Base-by-base conservation (phyloP, 2,329 filamentous ascomycete species). In the Herpotrichia juniperi region DNA sequence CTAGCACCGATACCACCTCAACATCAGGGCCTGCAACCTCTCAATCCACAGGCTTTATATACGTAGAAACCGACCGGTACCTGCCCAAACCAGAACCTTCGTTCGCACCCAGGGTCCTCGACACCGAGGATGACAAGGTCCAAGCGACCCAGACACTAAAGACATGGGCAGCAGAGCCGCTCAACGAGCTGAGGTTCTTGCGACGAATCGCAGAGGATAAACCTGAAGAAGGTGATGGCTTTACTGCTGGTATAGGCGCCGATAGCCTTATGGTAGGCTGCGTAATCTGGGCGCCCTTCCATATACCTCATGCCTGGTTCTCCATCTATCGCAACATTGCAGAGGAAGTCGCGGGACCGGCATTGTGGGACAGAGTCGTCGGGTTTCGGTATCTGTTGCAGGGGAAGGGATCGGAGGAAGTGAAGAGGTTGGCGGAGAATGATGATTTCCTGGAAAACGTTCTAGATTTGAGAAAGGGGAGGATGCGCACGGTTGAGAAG, bases 361-460 rank as follows among this genome's bases (percentile, higher is more conserved):
- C 71, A 40, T 81, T 83, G 14, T 94, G 86, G 86, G 63, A 65
- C 39, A 85, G 85, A 71, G 79, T 96, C 24, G 87, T 86, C 53
- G 93, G 93, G 0, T 92, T 96, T 66, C 79, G 93, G 43, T 96
- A 92, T 70, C 76, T 97, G 53, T 74, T 96, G 43, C 92, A 96
- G 58, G 73, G 69, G 4, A 48, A 62, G n/a, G 66, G 71, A 1
- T 66, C 69, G 34, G 56, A 62, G 1, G 63, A 63, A 11, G 75
- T 81, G 45, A 56, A 62, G 44, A 46, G 31, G 5, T 40, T 79
- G 2, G 72, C 76, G 1, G 51, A 61, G 19, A 64, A 68, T n/a
- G 62, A 63, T 10, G 50, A 54, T 11, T 78, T 76, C 57, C 50
- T 74, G 8, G 37, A 51, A 12, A 78, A 90, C 79, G 64, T 93